Base-by-base conservation (phyloP, 1,284 basidiomycete genomes). In the Stereum hirsutum region DNA sequence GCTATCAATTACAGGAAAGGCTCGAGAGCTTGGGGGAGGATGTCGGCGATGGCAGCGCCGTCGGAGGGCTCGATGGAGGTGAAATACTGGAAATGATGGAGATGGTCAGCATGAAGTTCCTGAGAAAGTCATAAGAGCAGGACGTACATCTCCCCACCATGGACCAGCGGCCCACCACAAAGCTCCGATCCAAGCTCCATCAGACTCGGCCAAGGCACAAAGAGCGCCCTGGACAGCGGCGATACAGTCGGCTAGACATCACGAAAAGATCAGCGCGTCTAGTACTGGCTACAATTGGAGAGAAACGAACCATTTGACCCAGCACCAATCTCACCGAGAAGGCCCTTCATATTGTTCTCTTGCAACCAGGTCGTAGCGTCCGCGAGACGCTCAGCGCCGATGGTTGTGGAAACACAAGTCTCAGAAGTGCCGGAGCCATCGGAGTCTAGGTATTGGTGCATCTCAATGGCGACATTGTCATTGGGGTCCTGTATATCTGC, bases 381-480 rank as follows among this genome's bases (percentile, higher is more conserved):
- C 30, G 68, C 63, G 39, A 81, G 58, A 50, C 77, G 75, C 50
- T 77, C 72, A 20, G 67, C 68, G 45, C 73, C 75, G 54, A 81
- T 78, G 23, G 75, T 79, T 15, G 69, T 62, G 8, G 71, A 75
- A 17, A 81, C 78, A 52, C 78, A 81, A 23, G 62, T 68, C 4
- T 53, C 57, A 36, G 58, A 68, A 5, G 78, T 80, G 43, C 78
- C 78, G 35, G 75, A 78, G 50, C 74, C 69, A 55, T 82, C 78
- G 38, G 70, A 74, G 58, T 80, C 78, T 49, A 81, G 75, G 63
- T 82, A 82, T 57, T 81, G 77, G 56, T 81, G 77, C 77, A 81
- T 80, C 57, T 81, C 74, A 48, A 80, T 74, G 36, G 75, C 76
- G 41, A 73, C 53, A 59, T 80, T 79, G 65, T 78, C 75, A 62